Base-by-base conservation (phyloP, 2,329 filamentous ascomycete species). In the Cladosporium sp. region DNA sequence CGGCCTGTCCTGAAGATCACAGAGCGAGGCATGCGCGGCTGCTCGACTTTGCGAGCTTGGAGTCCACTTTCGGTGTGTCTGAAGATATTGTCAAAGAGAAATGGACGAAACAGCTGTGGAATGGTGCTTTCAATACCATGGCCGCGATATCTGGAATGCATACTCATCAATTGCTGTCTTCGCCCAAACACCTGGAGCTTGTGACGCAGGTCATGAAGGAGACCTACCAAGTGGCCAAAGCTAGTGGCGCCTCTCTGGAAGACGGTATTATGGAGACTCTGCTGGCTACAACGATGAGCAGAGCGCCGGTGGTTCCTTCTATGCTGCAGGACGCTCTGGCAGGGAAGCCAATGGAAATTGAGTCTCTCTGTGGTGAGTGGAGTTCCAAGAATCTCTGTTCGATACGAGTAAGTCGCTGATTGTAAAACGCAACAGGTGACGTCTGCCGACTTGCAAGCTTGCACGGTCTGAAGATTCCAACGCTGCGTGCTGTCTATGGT, bases 71-170 rank as follows among this genome's bases (percentile, higher is more conserved):
- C 56, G 64, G 66, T 26, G 63, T 53, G 5, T 65, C 70, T 12
- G 28, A 62, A 18, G 67, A 69, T 28, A 67, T 67, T 23, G 46
- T 61, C 14, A 62, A 58, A 14, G 69, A 72, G 52, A 68, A 70
- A n/a, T 72, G 71, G 71, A 68, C 64, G 12, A 72, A 72, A 44
- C 66, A 70, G 26, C 64, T 72, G 21, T 68, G 72, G 64, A 72
- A 72, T 33, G 65, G 68, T 11, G 69, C 70, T 12, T 71, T 69
- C 69, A 72, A 71, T 49, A 63, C 67, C 8, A 67, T 67, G 26
- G 65, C 69, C 3, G 70, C 70, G 4, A 59, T 72, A 8, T 69
- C 67, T 7, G 69, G 68, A 1, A 65, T 69, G 26, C 59, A 71
- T 33, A 72, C 71, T 1, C 71, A 71, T 49, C 64, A 69, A 21